phyloP scores from a whole-genome alignment of 2,329 filamentous ascomycete species.

The Bipolaris zeicola region DNA sequence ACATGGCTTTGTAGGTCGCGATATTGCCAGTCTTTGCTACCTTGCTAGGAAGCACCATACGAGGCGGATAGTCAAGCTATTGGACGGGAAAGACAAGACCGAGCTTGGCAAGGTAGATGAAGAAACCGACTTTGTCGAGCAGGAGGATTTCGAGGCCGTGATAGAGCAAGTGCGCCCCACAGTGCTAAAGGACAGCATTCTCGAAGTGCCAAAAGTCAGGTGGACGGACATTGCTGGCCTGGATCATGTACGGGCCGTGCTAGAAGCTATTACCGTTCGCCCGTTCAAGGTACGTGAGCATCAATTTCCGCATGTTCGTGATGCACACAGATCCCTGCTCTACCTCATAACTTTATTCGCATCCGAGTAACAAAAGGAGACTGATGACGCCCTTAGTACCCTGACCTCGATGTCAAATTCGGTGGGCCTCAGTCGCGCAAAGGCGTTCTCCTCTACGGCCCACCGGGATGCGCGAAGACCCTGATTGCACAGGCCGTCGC shows the following conservation, averaged over 20 bases:
- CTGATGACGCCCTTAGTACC: conserved; percentile 31
- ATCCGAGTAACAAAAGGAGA: not conserved
- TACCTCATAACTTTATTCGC: not conserved
- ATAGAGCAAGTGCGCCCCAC: conserved; percentile 75
- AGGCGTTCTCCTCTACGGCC: conserved; percentile 86
- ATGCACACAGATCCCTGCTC: not conserved
- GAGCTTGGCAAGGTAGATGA: conserved; percentile 25
- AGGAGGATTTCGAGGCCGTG: conserved; percentile 67
- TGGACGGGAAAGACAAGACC: conserved; percentile 32
- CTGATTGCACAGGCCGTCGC: conserved; percentile 89
- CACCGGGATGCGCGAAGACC: conserved; percentile 93
- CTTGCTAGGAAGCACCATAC: conserved; percentile 53
- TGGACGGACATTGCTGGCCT: conserved; percentile 92
- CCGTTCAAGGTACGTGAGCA: conserved; percentile 57
- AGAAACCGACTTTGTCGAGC: conserved; percentile 29
- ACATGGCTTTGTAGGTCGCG: conserved; percentile 83
- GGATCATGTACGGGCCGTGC: conserved; percentile 68
- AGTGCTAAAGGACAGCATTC: conserved; percentile 85
- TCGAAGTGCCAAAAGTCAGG: conserved; percentile 82
- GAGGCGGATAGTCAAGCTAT: conserved; percentile 13
- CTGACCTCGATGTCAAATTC: conserved; percentile 44
- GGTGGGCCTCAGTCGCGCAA: conserved; percentile 63
- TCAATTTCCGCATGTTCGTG: not conserved
- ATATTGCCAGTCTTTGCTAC: conserved; percentile 70
- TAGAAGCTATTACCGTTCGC: conserved; percentile 64